Evolutionary conservation across 148 eudicot species (phyloP).

Genomic region (Chenopodium berlandieri): DNA sequence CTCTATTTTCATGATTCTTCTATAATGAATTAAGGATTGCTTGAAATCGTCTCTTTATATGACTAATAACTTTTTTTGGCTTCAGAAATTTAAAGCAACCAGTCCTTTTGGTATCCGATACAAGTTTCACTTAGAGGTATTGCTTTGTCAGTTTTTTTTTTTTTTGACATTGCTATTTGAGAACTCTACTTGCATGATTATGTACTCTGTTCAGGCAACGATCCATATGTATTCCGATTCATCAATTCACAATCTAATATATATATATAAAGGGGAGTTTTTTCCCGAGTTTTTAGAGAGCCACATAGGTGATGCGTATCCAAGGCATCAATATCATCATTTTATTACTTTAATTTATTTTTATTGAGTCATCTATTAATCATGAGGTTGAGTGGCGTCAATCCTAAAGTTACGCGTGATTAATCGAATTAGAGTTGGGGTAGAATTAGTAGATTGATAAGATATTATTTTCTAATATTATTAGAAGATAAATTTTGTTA

Average conservation of each 20-base stretch:
- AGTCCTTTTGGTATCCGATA: slow-evolving; percentile 91
- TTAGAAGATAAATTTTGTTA: too few species aligned
- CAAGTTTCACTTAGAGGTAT: slow-evolving; percentile 95
- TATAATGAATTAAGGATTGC: not conserved
- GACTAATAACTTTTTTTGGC: slow-evolving; percentile 9
- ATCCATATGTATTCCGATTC: not conserved
- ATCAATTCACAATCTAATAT: not conserved
- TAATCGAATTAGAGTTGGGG: too few species aligned
- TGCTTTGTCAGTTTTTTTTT: not conserved
- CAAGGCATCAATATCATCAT: too few species aligned
- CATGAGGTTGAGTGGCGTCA: too few species aligned
- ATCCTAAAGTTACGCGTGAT: too few species aligned
- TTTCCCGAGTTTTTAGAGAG: too few species aligned
- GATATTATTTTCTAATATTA: too few species aligned
- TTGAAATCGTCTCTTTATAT: not conserved
- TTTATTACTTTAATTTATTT: too few species aligned
- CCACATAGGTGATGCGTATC: too few species aligned
- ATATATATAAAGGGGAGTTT: too few species aligned
- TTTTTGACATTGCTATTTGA: not conserved
- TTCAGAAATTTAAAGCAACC: slow-evolving; percentile 88
- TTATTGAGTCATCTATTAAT: too few species aligned
- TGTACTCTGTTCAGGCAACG: not conserved
- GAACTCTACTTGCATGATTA: not conserved
- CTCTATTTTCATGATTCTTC: slow-evolving; percentile 3
- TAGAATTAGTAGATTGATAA: too few species aligned